Base-by-base conservation (phyloP, 495 filamentous ascomycete species). In the Lentithecium fluviatile region DNA sequence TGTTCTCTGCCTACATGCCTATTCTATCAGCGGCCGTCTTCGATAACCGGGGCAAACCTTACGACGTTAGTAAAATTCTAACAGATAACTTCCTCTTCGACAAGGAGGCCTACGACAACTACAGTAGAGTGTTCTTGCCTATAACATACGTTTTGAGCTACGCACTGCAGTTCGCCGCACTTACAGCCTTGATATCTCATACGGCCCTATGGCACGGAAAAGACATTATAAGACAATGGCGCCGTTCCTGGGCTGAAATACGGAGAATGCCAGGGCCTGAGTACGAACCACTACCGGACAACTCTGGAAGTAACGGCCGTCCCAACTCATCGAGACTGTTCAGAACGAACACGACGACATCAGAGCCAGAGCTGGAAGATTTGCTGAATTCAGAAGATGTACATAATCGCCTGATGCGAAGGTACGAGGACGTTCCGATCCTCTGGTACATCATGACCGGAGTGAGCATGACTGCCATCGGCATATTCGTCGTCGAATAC, bases 401-500 rank as follows among this genome's bases (percentile, higher is more conserved):
- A 2, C 89, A 93, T 67, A 86, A 85, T 65, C 82, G 90, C 0
- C 75, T 94, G 13, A 90, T 94, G 86, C 80, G 78, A 64, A 76
- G 81, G 50, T 88, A 89, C 59, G 79, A 83, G 50, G 88, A 93
- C 71, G 88, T 88, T 0, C 90, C 90, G 2, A 78, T 86, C 45
- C 79, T 78, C 62, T 94, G 90, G 90, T 94, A 94, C 69, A 71
- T 91, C 17, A 21, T 80, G 21, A 87, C 85, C 0, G 88, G 85
- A 56, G 63, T 86, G 1, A 75, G 82, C 19, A 91, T 91, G 82
- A 79, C 83, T 1, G 85, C 83, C 6, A 81, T 91, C 45, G 83
- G 87, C 5, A 88, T 94, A 19, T 92, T 93, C 66, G 83, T 91
- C n/a, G 88, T 92, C 2, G 89, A 91, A 75, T 88, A 84, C 69